A percentile compares a stretch with the other conserved stretches of the same genome.
These are phyloP conservation scores for Fusarium metavorans DNA, from an alignment of 2,329 filamentous ascomycete species.

Conservation along the genomic window DNA sequence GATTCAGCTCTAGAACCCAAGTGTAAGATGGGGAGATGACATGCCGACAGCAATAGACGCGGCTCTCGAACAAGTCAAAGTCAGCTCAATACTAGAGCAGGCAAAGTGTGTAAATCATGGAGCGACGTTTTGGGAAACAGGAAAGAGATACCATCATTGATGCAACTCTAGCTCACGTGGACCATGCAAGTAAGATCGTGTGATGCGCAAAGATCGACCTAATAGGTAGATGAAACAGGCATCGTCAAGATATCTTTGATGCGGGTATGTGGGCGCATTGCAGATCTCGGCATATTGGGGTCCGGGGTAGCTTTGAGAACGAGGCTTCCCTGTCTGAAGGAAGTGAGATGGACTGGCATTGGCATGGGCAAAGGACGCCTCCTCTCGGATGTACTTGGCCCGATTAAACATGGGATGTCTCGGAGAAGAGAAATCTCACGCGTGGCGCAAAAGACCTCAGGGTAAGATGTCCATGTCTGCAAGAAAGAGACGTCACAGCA, in stretches of 20 bases:
- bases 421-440: slow-evolving; percentile 9
- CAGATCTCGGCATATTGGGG: slow-evolving; percentile 29
- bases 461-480: neutral
- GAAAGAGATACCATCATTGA: slow-evolving; percentile 14
- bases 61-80: neutral
- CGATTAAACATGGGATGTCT: slow-evolving; percentile 27
- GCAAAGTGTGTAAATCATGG: slow-evolving; percentile 6
- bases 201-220: slow-evolving; percentile 20
- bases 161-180: slow-evolving; percentile 25
- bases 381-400: slow-evolving; percentile 29
- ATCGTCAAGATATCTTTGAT: slow-evolving; percentile 17
- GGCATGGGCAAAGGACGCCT: slow-evolving; percentile 18
- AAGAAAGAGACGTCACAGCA: slow-evolving; percentile 29
- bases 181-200: slow-evolving; percentile 25
- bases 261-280: slow-evolving; percentile 14
- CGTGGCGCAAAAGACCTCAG: neutral
- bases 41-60: neutral
- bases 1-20: slow-evolving; percentile 11
- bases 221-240: slow-evolving; percentile 19
- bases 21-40: neutral
- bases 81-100: neutral
- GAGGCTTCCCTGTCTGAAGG: neutral
- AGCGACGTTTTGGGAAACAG: neutral
- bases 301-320: slow-evolving; percentile 11
- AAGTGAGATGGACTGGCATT: slow-evolving; percentile 28